phyloP scores from a whole-genome alignment of 345 rosid genomes.

The Bretschneidera sinensis region DNA sequence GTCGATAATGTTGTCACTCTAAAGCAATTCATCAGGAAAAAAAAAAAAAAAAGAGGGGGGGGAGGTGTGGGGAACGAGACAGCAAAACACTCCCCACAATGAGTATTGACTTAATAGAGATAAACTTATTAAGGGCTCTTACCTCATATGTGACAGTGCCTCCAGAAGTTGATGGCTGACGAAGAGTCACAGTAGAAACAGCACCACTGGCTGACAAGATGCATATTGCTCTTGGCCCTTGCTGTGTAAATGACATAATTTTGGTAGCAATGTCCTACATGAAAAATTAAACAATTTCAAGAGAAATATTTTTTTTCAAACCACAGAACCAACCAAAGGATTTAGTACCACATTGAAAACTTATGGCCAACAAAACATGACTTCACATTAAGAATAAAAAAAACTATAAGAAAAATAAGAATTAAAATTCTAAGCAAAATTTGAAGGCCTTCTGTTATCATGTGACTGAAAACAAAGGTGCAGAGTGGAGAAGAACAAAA shows the following conservation, averaged over 20 bases:
- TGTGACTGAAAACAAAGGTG: not conserved
- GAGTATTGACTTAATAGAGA: not conserved
- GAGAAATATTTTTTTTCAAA: not conserved
- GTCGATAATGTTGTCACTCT: not conserved
- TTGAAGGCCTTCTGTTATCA: not conserved
- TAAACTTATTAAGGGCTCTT: conserved; percentile 10
- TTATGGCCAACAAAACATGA: not conserved
- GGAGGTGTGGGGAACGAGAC: not conserved
- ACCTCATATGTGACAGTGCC: conserved; percentile 92
- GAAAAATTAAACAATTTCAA: conserved; percentile 13
- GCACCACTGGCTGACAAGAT: conserved; percentile 89
- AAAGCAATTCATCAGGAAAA: not conserved
- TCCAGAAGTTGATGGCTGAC: conserved; percentile 71
- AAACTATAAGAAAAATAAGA: not conserved
- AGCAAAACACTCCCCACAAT: not conserved
- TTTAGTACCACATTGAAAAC: not conserved
- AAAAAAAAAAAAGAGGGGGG: not conserved
- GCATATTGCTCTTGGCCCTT: conserved; percentile 80
- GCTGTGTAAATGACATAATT: conserved; percentile 77
- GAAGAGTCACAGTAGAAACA: conserved; percentile 80
- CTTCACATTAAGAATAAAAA: not conserved
- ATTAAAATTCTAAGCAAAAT: not conserved
- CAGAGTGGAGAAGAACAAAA: not conserved
- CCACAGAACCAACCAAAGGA: not conserved
- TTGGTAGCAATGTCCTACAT: conserved; percentile 77